Percentiles rank a stretch among this genome's conserved stretches.
Evolutionary conservation across 1,284 basidiomycete genomes (phyloP).

Genomic region (Cerioporus squamosus): DNA sequence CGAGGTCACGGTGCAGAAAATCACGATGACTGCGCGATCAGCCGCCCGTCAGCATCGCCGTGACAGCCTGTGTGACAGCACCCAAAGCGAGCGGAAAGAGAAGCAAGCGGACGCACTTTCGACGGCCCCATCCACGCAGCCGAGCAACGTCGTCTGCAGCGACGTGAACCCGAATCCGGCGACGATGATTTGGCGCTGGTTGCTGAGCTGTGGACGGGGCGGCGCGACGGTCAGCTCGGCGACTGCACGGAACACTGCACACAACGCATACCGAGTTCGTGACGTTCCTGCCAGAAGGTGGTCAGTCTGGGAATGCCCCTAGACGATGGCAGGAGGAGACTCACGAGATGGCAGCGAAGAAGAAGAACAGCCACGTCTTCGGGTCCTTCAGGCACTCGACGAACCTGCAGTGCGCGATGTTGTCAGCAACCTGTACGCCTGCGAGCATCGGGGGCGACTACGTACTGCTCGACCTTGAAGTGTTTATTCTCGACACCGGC

Average conservation of each 20-base stretch:
- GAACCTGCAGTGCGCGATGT: conserved; percentile 47
- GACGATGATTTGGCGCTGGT: conserved; percentile 72
- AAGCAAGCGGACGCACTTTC: conserved; percentile 56
- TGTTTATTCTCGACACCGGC: conserved; percentile 75
- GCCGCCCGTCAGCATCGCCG: neutral
- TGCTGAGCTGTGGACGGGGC: conserved; percentile 64
- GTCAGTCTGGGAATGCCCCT: conserved; percentile 2
- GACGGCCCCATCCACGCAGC: conserved; percentile 70
- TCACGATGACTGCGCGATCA: conserved; percentile 52
- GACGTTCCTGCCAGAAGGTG: conserved; percentile 32
- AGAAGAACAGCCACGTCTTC: conserved; percentile 77
- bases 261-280: conserved; percentile 38
- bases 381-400: conserved; percentile 71
- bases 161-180: conserved; percentile 67
- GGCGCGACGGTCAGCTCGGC: neutral
- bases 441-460: neutral
- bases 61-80: too few species aligned
- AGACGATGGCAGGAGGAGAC: conserved; percentile 7
- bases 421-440: conserved; percentile 2
- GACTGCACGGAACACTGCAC: neutral
- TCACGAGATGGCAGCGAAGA: conserved; percentile 55
- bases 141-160: conserved; percentile 71
- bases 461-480: conserved; percentile 80
- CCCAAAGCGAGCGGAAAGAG: neutral
- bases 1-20: conserved; percentile 63